These are phyloP conservation scores for Thuidium tamariscinum DNA, from an alignment of 225 moss, liverwort and hornwort species.

Conservation along the genomic window DNA sequence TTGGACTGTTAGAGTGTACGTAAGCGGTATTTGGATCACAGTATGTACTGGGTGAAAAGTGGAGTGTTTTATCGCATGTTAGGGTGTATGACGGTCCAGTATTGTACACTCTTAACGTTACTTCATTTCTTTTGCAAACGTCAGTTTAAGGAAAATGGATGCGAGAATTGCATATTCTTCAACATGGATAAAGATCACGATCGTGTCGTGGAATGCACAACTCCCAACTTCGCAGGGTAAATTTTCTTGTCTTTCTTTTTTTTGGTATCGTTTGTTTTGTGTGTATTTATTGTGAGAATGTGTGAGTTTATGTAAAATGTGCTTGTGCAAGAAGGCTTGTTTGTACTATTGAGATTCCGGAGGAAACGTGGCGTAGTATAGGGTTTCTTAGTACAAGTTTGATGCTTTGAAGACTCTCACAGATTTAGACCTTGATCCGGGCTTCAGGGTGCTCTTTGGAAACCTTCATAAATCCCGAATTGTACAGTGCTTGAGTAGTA, in stretches of 20 bases:
- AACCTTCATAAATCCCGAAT: background rate
- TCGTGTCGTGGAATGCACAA: slow-evolving; percentile 90
- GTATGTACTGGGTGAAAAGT: background rate
- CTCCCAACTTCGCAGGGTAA: slow-evolving; percentile 91
- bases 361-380: background rate
- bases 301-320: background rate
- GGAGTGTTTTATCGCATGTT: background rate
- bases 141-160: slow-evolving; percentile 82
- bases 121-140: background rate
- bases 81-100: background rate
- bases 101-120: background rate
- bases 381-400: background rate
- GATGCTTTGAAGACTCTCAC: background rate
- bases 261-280: background rate
- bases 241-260: background rate
- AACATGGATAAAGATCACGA: slow-evolving; percentile 97
- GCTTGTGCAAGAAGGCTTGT: background rate
- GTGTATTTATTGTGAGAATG: background rate
- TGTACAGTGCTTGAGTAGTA: background rate
- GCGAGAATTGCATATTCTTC: slow-evolving; percentile 92
- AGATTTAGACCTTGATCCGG: background rate
- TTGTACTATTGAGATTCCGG: background rate
- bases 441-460: background rate
- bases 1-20: background rate
- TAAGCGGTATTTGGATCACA: background rate